phyloP scores from a whole-genome alignment of 169 alveolate species.

The Prorocentrum cordatum region DNA sequence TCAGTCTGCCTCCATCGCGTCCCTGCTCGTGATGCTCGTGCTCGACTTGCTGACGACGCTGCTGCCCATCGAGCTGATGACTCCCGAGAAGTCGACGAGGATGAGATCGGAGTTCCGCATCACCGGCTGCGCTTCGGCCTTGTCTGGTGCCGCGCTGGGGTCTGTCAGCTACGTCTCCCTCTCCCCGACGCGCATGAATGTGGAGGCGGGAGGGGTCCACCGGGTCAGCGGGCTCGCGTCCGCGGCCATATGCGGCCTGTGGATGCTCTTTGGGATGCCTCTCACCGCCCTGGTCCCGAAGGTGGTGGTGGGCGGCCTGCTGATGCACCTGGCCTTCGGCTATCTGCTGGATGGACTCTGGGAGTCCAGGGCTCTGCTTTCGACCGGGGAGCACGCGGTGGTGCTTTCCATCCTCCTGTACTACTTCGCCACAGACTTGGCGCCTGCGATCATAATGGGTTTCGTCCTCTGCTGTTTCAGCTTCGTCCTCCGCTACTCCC shows the following conservation, averaged over 20 bases:
- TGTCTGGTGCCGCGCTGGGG: conserved; percentile 21
- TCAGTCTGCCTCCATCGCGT: neutral
- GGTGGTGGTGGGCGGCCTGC: conserved; percentile 48
- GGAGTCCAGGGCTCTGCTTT: conserved; percentile 26
- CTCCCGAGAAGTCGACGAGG: conserved; percentile 1
- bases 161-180: conserved; percentile 20
- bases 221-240: conserved; percentile 19
- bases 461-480: conserved; percentile 17
- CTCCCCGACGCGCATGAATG: conserved; percentile 54
- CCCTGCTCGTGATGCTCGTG: conserved; percentile 16
- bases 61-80: conserved; percentile 40
- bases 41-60: conserved; percentile 28
- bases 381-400: conserved; percentile 1
- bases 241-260: conserved; percentile 13
- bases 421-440: conserved; percentile 31
- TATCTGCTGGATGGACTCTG: conserved; percentile 24
- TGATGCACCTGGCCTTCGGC: conserved; percentile 42
- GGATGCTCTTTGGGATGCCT: neutral
- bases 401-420: conserved; percentile 18
- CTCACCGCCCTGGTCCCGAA: conserved; percentile 44
- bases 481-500: no score
- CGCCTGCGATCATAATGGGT: conserved; percentile 26
- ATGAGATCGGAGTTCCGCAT: conserved; percentile 29
- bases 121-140: conserved; percentile 22
- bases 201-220: conserved; percentile 16